Evolutionary conservation across 83 land plant species (phyloP), one percentile per base, ranked within the genome.

Genomic region (Diphasiastrum complanatum): DNA sequence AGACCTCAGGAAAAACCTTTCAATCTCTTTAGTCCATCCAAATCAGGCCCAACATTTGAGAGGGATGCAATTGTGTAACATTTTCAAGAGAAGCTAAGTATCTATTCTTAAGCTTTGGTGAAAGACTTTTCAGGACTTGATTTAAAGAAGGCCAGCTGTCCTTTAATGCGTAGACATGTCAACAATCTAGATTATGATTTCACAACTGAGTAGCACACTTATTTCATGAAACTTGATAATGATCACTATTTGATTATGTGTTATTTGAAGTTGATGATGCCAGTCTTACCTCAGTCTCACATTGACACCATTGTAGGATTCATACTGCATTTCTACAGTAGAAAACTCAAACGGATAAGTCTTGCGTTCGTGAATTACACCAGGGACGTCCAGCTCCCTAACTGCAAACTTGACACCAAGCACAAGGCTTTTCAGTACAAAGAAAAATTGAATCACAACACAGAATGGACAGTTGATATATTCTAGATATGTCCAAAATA

Each of bases 301-400:
- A 72, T 89, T 91, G n/a, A 79, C 85, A 47, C 99, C 99, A 81
- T 84, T 86, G 78, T 93, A 93, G 18, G 99, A 83, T 57, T 93
- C 99, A 67, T 93, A 86, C 45, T 87, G 96, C 96, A 93, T 93
- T 72, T 89, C 99, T 60, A 93, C 96, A 10, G 96, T 78, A 37
- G 92, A 84, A 74, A 93, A 93, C 50, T 93, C 99, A 67, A 93
- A 93, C 8, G 96, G 96, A 63, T 86, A 93, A 27, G 83, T 78
- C 70, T 93, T 93, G 38, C 76, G 78, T 59, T 93, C 97, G 69
- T 81, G 70, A 52, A 93, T 79, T 43, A 85, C 92, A 47, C 99
- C 99, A 51, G 96, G 99, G 53, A 93, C 85, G 82, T 93, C 96
- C 41, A 93, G 71, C 68, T 93, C 99, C 55, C 96, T 84, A 28